Percentiles rank a stretch among this genome's conserved stretches.
Conservation (phyloP, 495 filamentous ascomycete genomes). For the Hypoxylon crocopeplum region DNA sequence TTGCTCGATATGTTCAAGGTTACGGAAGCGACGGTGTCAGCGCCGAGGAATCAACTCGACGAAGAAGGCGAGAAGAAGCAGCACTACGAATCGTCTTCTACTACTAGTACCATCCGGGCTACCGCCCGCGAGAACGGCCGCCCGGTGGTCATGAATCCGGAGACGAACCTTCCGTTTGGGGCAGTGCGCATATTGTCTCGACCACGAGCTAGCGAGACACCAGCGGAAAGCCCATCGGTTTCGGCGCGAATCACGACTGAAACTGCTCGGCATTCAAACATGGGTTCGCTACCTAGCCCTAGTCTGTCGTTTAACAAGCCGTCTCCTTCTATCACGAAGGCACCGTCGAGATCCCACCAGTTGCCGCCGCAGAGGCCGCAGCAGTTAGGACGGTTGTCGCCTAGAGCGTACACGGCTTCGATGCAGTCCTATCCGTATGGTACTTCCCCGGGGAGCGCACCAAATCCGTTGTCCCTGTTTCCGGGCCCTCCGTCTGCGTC, state of each 20-base stretch:
- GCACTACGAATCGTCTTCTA: constrained; percentile 17
- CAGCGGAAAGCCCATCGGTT: constrained; percentile 16
- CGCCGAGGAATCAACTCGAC: constrained; percentile 29
- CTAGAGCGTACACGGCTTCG: constrained; percentile 9
- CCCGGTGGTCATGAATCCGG: constrained; percentile 46
- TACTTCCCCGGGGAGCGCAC: constrained; percentile 13
- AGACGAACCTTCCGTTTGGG: constrained; percentile 50
- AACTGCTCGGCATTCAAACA: constrained; percentile 3
- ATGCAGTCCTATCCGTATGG: constrained; percentile 37
- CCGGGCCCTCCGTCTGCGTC: constrained; percentile 42
- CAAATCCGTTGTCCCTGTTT: constrained; percentile 43
- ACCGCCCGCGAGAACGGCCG: constrained; percentile 40
- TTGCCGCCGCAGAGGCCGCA: constrained; percentile 20
- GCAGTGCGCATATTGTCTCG: constrained; percentile 52
- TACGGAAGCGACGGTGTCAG: constrained; percentile 17
- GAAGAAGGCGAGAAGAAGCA: constrained; percentile 28
- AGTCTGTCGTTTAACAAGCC: constrained; percentile 18
- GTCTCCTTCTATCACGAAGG: constrained; percentile 28
- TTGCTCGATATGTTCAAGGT: constrained; percentile 60
- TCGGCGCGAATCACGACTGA: constrained; percentile 18
- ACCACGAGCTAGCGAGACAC: constrained; percentile 22
- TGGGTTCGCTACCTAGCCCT: constrained; percentile 30
- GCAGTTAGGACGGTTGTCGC: constrained; percentile 21
- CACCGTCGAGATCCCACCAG: constrained; percentile 30
- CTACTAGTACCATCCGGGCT: constrained; percentile 36